These are phyloP conservation scores for Pichia thaimueangensis DNA, from an alignment of 805 yeast species.

Conservation along the genomic window DNA sequence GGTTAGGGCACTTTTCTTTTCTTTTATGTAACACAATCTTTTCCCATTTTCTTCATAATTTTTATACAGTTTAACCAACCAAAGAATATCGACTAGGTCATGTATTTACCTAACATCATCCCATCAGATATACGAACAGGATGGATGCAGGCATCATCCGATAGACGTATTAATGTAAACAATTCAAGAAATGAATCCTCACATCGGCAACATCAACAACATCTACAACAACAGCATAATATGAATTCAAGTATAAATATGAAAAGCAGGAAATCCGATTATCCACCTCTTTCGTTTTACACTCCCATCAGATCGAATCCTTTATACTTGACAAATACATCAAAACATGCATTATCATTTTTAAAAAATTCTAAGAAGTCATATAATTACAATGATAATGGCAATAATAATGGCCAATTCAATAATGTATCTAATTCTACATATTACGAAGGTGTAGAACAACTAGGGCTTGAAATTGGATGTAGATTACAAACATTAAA, in stretches of 20 bases:
- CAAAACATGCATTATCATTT: not conserved
- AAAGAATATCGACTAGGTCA: no score
- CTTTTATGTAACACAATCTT: no score
- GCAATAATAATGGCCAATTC: not conserved
- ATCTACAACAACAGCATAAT: not conserved
- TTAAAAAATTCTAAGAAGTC: constrained; percentile 13
- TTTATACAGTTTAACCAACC: no score
- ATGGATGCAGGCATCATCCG: constrained; percentile 31
- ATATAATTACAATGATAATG: constrained; percentile 8
- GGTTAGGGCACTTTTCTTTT: no score
- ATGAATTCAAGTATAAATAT: not conserved
- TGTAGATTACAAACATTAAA: constrained; percentile 9
- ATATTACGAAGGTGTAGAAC: constrained; percentile 9
- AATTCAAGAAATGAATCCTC: not conserved
- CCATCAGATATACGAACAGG: constrained; percentile 40
- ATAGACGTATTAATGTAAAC: constrained; percentile 3
- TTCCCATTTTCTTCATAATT: no score
- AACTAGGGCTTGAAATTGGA: constrained; percentile 14
- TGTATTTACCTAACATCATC: constrained; percentile 45
- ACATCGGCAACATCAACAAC: no score
- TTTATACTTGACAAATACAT: not conserved
- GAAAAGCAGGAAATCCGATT: constrained; percentile 17
- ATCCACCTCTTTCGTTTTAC: constrained; percentile 14
- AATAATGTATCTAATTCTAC: not conserved
- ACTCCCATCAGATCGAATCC: constrained; percentile 11